These are phyloP conservation scores for Schizosaccharomyces octosporus DNA, from an alignment of 805 yeast species.

Conservation along the genomic window DNA sequence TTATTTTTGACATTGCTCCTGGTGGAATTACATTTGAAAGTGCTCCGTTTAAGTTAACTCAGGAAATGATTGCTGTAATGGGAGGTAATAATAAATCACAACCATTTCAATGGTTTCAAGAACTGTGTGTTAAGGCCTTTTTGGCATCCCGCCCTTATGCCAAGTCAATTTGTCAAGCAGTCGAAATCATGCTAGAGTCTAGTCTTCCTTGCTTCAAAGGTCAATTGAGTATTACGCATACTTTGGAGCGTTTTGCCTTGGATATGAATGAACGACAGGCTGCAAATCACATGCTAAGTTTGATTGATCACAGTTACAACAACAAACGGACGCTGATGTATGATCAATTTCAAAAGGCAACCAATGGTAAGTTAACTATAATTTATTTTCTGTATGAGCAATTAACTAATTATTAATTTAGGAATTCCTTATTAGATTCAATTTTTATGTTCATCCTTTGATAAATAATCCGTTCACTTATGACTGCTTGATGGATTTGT, in stretches of 20 bases:
- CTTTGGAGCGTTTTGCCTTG: conserved; percentile 59
- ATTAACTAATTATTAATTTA: background rate
- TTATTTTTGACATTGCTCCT: conserved; percentile 94
- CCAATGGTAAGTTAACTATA: conserved; percentile 68
- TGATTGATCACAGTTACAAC: conserved; percentile 63
- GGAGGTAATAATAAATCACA: conserved; percentile 76
- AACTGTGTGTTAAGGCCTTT: conserved; percentile 77
- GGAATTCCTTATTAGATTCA: background rate
- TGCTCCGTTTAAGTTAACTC: conserved; percentile 91
- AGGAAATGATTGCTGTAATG: conserved; percentile 86
- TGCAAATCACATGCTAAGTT: conserved; percentile 43
- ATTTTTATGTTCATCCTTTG: background rate
- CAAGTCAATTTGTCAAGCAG: conserved; percentile 64
- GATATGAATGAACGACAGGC: conserved; percentile 66
- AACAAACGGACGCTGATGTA: conserved; percentile 79
- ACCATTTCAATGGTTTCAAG: conserved; percentile 83
- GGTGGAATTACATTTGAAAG: conserved; percentile 96
- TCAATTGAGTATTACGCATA: conserved; percentile 46
- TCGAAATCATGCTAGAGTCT: conserved; percentile 77
- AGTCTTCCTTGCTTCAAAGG: conserved; percentile 93
- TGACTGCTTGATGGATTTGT: too few species aligned
- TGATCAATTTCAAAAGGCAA: conserved; percentile 87
- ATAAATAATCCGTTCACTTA: too few species aligned
- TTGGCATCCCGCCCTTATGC: conserved; percentile 70
- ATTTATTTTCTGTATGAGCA: background rate